phyloP scores from a whole-genome alignment of 805 yeast species.

The Brettanomyces naardenensis region DNA sequence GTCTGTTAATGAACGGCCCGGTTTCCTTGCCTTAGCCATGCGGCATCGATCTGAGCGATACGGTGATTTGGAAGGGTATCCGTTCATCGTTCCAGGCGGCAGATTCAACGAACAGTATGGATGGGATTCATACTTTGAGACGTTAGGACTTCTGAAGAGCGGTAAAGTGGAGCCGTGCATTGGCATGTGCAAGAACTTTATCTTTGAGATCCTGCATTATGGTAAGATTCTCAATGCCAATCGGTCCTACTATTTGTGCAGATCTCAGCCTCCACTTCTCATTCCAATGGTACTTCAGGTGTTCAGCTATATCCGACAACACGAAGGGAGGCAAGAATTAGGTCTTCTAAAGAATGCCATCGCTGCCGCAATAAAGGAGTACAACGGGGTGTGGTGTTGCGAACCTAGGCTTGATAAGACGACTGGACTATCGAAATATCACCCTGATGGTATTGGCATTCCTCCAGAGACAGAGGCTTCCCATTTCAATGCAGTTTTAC shows the following conservation, averaged over 20 bases:
- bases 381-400: slow-evolving; percentile 69
- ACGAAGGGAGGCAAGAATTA: slow-evolving; percentile 36
- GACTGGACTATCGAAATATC: slow-evolving; percentile 82
- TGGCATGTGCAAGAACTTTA: slow-evolving; percentile 89
- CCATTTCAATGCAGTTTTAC: slow-evolving; percentile 69
- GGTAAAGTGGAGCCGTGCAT: slow-evolving; percentile 61
- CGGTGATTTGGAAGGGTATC: slow-evolving; percentile 46
- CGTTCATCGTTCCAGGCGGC: slow-evolving; percentile 99
- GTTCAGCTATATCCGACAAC: slow-evolving; percentile 41
- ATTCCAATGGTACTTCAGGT: slow-evolving; percentile 84
- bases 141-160: slow-evolving; percentile 70
- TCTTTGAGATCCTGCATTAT: slow-evolving; percentile 82
- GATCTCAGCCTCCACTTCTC: slow-evolving; percentile 95
- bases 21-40: slow-evolving; percentile 76
- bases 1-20: slow-evolving; percentile 76
- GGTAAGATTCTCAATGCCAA: slow-evolving; percentile 93
- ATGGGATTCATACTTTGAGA: slow-evolving; percentile 95
- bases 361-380: slow-evolving; percentile 79
- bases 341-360: slow-evolving; percentile 60
- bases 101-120: slow-evolving; percentile 95
- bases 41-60: slow-evolving; percentile 28
- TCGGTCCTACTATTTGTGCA: slow-evolving; percentile 78
- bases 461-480: slow-evolving; percentile 95
- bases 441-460: slow-evolving; percentile 82
- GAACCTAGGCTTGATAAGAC: slow-evolving; percentile 63